Percentiles rank a stretch among this genome's conserved stretches.
phyloP scores from a whole-genome alignment of 495 filamentous ascomycete genomes.

The Xylaria intraflava region DNA sequence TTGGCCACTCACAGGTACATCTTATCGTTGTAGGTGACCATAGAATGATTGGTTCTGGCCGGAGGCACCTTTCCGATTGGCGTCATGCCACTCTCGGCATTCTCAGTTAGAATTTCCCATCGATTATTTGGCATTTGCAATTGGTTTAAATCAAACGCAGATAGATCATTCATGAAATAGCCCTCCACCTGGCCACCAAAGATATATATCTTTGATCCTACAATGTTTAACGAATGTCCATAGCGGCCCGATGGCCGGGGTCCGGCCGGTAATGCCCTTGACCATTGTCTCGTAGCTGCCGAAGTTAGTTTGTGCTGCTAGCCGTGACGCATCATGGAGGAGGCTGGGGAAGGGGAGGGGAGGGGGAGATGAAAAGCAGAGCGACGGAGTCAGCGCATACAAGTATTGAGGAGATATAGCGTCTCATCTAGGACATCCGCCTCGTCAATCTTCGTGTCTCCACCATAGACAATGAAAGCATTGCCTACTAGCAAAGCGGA shows the following conservation, averaged over 20 bases:
- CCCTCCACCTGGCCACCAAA: constrained; percentile 98
- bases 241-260: constrained; percentile 84
- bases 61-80: constrained; percentile 69
- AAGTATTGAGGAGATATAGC: constrained; percentile 93
- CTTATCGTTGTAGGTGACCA: constrained; percentile 88
- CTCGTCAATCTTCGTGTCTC: constrained; percentile 95
- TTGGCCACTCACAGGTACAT: constrained; percentile 71
- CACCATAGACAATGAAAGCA: constrained; percentile 98
- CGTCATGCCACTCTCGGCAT: constrained; percentile 61
- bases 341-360: background rate
- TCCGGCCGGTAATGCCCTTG: constrained; percentile 77
- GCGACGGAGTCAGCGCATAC: constrained; percentile 46
- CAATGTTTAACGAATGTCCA: constrained; percentile 90
- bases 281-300: constrained; percentile 95
- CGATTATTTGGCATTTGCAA: constrained; percentile 80
- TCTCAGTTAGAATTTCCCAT: constrained; percentile 86
- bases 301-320: constrained; percentile 17
- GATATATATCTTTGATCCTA: constrained; percentile 93
- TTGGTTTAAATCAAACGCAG: constrained; percentile 93
- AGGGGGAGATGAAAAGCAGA: background rate
- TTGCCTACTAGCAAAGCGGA: constrained; percentile 92
- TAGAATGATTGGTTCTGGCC: constrained; percentile 88
- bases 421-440: constrained; percentile 88
- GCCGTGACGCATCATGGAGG: background rate
- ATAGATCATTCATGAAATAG: constrained; percentile 96